Conservation (phyloP, 176 grass and related monocot species). For the Coix lacrymajobi region DNA sequence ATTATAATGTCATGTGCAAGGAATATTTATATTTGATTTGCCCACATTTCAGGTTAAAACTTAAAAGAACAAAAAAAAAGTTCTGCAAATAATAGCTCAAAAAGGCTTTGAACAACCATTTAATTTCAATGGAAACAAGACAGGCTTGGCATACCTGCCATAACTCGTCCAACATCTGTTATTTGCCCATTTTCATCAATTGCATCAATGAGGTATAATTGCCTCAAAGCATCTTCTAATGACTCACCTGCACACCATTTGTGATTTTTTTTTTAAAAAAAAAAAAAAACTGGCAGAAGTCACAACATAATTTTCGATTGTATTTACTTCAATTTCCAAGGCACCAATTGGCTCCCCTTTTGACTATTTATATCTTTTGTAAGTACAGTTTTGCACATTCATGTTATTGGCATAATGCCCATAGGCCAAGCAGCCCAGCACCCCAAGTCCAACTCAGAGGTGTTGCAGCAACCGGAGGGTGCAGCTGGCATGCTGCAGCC, state of each 20-base stretch:
- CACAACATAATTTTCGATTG: not conserved
- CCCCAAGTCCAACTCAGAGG: not conserved
- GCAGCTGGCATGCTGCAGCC: not conserved
- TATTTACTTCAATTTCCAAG: not conserved
- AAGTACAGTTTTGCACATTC: not conserved
- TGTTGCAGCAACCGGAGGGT: not conserved
- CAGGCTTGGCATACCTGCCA: slow-evolving; percentile 55
- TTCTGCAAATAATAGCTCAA: not conserved
- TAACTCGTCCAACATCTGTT: slow-evolving; percentile 72
- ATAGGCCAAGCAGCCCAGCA: not conserved
- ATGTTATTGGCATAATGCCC: not conserved
- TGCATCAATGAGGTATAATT: slow-evolving; percentile 93
- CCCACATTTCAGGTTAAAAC: not conserved
- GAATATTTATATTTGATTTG: not conserved
- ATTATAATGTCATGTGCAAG: slow-evolving; percentile 1
- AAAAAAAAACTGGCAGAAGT: not conserved
- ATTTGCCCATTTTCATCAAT: slow-evolving; percentile 91
- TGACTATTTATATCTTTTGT: not conserved
- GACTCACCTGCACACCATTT: slow-evolving; percentile 71
- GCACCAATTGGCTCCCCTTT: not conserved
- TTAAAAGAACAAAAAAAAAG: not conserved
- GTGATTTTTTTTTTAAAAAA: not conserved
- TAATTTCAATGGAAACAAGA: not conserved
- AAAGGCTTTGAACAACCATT: not conserved
- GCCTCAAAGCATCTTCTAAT: slow-evolving; percentile 95